These are phyloP conservation scores for Lactarius psammicola DNA, from an alignment of 768 basidiomycete species.

Conservation along the genomic window DNA sequence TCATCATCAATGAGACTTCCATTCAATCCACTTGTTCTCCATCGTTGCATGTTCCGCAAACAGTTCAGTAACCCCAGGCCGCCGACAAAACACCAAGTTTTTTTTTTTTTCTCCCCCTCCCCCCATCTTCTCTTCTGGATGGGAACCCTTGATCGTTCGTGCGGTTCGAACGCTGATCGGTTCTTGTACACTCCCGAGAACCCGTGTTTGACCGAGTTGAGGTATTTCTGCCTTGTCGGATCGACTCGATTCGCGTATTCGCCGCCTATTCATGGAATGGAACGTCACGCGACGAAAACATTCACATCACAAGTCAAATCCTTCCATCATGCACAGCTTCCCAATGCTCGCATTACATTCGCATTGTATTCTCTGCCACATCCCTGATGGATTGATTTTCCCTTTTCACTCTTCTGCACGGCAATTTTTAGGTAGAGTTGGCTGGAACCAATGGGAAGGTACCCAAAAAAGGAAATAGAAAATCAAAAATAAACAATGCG, in stretches of 20 bases:
- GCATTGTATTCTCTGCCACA: not conserved
- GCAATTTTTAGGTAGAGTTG: not conserved
- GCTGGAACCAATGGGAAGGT: not conserved
- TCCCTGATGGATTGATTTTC: slow-evolving; percentile 11
- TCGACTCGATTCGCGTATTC: not conserved
- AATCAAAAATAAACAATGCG: slow-evolving; percentile 14
- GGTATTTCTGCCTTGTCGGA: not conserved
- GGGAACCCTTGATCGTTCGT: not conserved
- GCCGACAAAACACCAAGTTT: not conserved
- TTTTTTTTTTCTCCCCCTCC: not conserved
- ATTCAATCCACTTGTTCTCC: not conserved
- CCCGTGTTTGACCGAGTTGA: not conserved
- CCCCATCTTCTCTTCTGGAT: not conserved
- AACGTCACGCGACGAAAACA: slow-evolving; percentile 1
- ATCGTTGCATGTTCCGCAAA: not conserved
- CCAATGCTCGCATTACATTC: not conserved
- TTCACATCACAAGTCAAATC: slow-evolving; percentile 19
- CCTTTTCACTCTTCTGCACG: not conserved
- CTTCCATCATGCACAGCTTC: slow-evolving; percentile 17
- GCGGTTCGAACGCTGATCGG: not conserved
- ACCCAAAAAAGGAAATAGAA: slow-evolving; percentile 7
- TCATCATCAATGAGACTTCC: no score
- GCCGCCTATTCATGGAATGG: slow-evolving; percentile 10
- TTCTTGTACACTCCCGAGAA: not conserved
- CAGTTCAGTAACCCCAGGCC: not conserved